Base-by-base conservation (phyloP, 352 stramenopile genomes). In the Globisporangium cederbergense region DNA sequence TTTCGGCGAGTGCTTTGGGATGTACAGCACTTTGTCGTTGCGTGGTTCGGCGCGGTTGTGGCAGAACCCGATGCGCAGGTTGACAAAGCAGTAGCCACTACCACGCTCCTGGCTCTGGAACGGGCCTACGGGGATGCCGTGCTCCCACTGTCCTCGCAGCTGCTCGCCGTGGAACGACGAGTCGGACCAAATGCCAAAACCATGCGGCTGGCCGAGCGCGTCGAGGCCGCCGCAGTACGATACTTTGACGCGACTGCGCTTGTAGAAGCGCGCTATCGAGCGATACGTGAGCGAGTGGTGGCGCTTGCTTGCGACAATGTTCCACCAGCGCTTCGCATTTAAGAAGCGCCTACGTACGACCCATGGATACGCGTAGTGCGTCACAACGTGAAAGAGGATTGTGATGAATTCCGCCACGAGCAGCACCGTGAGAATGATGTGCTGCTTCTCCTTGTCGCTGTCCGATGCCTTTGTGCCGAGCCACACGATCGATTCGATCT, bases 121-220 rank as follows among this genome's bases (percentile, higher is more conserved):
- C 16, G 84, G 84, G 2, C 75, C 84, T 13, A 89, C 58, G 13
- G 84, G 83, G 11, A 75, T 32, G n/a, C 84, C 84, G 49, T 91
- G 59, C 4, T 75, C 65, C 80, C 80, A 93, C 25, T 70, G 73
- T 1, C 82, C 81, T 0, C 58, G 76, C 14, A 91, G 67, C 4
- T 77, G 71, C 63, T 93, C 84, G 42, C 84, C 84, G 34, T 89
- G 73, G 65, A 75, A 90, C 1, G 71, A 70, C 61, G 85, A 74
- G 67, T 93, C 84, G 9, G 65, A 75, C 82, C 82, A 93, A 13
- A 74, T 74, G 1, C 84, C 84, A 47, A 68, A 74, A 16, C 84
- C 84, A 49, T 93, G 75, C 8, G 84, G 82, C 18, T 75, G 65
- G 0, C 70, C 68, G 1, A 75, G 36, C 1, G 56, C 70, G 53